Evolutionary conservation across 2,329 filamentous ascomycete genomes (phyloP).

Genomic region (Microthyrium microscopicum): DNA sequence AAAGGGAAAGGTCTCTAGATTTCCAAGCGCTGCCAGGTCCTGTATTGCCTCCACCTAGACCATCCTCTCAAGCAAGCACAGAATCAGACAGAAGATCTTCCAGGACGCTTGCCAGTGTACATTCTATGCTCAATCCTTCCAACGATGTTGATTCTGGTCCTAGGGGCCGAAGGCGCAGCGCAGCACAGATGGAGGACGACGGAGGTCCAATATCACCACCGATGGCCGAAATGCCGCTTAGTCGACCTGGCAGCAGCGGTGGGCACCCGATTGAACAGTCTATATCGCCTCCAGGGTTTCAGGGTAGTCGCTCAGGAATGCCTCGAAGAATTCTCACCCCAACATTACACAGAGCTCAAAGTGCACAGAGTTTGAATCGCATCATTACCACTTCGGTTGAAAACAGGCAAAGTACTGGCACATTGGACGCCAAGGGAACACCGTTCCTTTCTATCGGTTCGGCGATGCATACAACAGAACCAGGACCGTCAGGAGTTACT

Average conservation of each 20-base stretch:
- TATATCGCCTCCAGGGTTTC: slow-evolving; percentile 13
- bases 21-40: neutral
- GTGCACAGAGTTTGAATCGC: slow-evolving; percentile 35
- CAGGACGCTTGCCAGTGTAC: slow-evolving; percentile 25
- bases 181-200: slow-evolving; percentile 24
- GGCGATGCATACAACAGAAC: slow-evolving; percentile 26
- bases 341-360: slow-evolving; percentile 34
- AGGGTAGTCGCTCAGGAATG: slow-evolving; percentile 12
- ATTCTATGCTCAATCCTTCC: slow-evolving; percentile 29
- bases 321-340: slow-evolving; percentile 39
- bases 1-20: neutral
- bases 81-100: slow-evolving; percentile 8
- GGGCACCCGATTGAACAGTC: slow-evolving; percentile 14
- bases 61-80: neutral
- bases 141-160: slow-evolving; percentile 19
- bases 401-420: slow-evolving; percentile 27
- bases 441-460: slow-evolving; percentile 29
- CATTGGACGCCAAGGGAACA: slow-evolving; percentile 31
- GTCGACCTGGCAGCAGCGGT: neutral
- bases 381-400: too few relatives aligned
- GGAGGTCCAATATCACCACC: neutral
- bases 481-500: slow-evolving; percentile 19
- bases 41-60: neutral
- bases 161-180: slow-evolving; percentile 22
- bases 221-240: neutral